Base-by-base conservation (phyloP, 2,329 filamentous ascomycete genomes). In the Aspergillus latus region DNA sequence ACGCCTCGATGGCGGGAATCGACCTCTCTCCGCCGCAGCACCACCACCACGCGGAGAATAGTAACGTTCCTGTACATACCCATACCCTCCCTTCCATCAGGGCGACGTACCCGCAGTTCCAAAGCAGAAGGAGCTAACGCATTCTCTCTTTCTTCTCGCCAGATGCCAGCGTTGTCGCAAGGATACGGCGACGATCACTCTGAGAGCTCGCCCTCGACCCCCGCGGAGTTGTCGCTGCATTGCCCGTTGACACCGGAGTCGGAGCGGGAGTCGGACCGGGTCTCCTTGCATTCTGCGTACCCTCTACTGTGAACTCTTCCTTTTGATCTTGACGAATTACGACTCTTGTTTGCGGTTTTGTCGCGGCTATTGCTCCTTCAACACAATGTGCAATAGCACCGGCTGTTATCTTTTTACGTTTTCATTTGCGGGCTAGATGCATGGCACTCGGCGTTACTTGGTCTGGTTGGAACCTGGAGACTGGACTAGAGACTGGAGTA, bases 1-100 rank as follows among this genome's bases (percentile, higher is more conserved):
- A 85, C 67, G 80, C 82, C 21, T 79, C 81, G 7, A 82, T 85
- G 76, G 79, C 77, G 55, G 81, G 80, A 45, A 82, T 84, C 61
- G 82, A 85, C 54, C 74, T 83, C 34, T 65, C 64, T 54, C 70
- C 68, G 47, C 63, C 68, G 34, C 54, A 64, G 28, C 71, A 74
- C 55, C 48, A 50, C 48, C 63, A 73, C 21, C 70, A 74, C 56
- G 58, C 69, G 37, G 72, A 76, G 47, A 65, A 70, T 44, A 69
- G 66, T 43, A 69, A 67, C 59, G 68, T 74, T 64, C 72, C 75
- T 72, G 76, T 78, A 77, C 74, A 74, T 75, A 68, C 65, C 66
- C 68, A 74, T 75, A 68, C 64, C 66, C 68, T 67, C 66, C 67
- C 66, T 62, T 48, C 57, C 53, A 48, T 58, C 66, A 62, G 54